Base-by-base conservation (phyloP, 2,329 filamentous ascomycete genomes). In the Colletotrichum siamense region DNA sequence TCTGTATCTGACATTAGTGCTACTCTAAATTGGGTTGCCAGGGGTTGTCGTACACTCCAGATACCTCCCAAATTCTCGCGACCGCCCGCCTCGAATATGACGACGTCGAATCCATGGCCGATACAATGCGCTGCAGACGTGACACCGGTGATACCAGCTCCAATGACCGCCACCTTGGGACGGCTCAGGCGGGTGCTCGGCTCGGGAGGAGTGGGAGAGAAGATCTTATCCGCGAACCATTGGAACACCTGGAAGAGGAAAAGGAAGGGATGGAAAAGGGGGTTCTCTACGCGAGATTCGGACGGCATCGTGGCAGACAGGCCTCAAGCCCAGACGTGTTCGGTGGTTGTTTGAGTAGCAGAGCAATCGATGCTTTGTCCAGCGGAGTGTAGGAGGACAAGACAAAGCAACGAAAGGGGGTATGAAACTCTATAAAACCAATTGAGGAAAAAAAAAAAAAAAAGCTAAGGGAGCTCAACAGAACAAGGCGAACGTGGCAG, bases 101-200 rank as follows among this genome's bases (percentile, higher is more conserved):
- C 89, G 8, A 95, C 94, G 77, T 97, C 94, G 79, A 96, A 96
- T 61, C 95, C 95, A 91, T 97, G 94, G 3, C 95, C 95, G 44
- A 96, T 92, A 81, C 94, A 96, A 82, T 98, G 95, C 2, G 94
- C 92, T 0, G 95, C 95, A 9, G 95, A 92, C 2, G 95, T 95
- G 4, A 97, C 92, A 6, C 95, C 91, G 0, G 91, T 97, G 71
- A 98, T 88, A 3, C 94, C 93, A 32, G 93, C 92, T 4, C 94
- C 93, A 78, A 95, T 92, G 36, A 95, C 87, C 4, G 93, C 94
- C 72, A 95, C 88, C 75, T 90, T 92, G 16, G 95, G 93, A 32
- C 93, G 87, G 15, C 86, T 85, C n/a, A 94, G 86, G 8, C 87
- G 86, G 0, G 87, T 84, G 76, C 89, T 86, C 0, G 92, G 90